phyloP scores from a whole-genome alignment of 2,329 filamentous ascomycete species.

The Ophioceras dolichostomum region DNA sequence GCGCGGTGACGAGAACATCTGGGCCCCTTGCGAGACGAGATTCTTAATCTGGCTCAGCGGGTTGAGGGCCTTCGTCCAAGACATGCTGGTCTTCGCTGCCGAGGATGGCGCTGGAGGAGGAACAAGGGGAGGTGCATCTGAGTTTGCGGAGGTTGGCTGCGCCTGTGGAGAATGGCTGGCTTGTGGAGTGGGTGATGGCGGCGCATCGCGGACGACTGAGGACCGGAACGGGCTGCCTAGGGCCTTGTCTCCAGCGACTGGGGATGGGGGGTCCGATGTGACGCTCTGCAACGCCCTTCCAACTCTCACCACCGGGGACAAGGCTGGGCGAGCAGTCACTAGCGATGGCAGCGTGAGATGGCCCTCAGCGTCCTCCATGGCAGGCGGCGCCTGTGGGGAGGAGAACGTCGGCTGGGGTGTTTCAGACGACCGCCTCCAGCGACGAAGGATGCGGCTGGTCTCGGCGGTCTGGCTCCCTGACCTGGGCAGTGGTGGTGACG shows the following conservation, averaged over 20 bases:
- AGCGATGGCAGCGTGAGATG: slow-evolving; percentile 13
- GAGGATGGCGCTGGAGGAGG: slow-evolving; percentile 2
- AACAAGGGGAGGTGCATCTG: too few species aligned
- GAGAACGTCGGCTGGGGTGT: too few species aligned
- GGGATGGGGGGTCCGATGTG: slow-evolving; percentile 46
- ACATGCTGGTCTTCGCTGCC: slow-evolving; percentile 7
- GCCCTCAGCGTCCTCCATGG: too few species aligned
- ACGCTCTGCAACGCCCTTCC: slow-evolving; percentile 44
- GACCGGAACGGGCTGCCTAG: slow-evolving; percentile 44
- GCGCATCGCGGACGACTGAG: slow-evolving; percentile 13
- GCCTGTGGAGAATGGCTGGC: background rate
- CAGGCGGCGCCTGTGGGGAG: too few species aligned
- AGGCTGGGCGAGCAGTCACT: slow-evolving; percentile 25
- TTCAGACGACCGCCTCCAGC: too few species aligned
- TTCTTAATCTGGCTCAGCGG: slow-evolving; percentile 18
- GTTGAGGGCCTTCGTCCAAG: slow-evolving; percentile 15
- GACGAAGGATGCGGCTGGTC: background rate
- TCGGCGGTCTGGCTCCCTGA: too few species aligned
- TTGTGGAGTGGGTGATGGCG: background rate
- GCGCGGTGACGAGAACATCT: slow-evolving; percentile 15
- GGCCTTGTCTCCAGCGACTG: slow-evolving; percentile 34
- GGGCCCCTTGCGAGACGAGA: slow-evolving; percentile 16
- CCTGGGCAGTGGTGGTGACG: too few species aligned
- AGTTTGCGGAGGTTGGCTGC: too few species aligned
- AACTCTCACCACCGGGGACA: slow-evolving; percentile 47